Evolutionary conservation across 805 yeast species (phyloP), one percentile per base, ranked within the genome.

Genomic region (Saccharomycopsis selenospora): DNA sequence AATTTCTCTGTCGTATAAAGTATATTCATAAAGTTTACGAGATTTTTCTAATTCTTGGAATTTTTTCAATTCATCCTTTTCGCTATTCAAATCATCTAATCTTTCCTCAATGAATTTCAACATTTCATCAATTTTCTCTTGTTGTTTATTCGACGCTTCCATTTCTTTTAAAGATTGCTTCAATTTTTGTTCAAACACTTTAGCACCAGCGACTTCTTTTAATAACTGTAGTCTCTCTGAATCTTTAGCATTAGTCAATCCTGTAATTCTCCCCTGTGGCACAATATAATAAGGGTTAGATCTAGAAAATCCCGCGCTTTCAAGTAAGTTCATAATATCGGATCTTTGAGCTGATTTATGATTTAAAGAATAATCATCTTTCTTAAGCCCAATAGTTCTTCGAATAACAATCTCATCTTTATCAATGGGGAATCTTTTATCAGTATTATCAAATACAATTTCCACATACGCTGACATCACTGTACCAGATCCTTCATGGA

Each of bases 161-260:
- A 90, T 86, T 56, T 88, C 91, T 60, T 81, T 83, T 52, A 73
- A 67, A 1, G 96, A 85, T 49, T 89, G 95, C 50, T 74, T 76
- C 47, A 90, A 70, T 62, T 86, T 85, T 33, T 74, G 69, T 59
- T 93, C 98, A 66, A 91, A 93, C 2, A 90, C 85, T 51, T 80
- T 82, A 0, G 98, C 96, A 17, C 99, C 99, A 26, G 96, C 93
- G 28, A 91, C 96, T 59, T 89, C 96, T 56, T 91, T 89, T 56
- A 93, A 68, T 36, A 90, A 67, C 29, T 76, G 73, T 45, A 91
- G 70, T 52, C 97, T 76, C 60, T 90, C 96, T 2, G 76, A 60
- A 60, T 89, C 96, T 57, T 85, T 85, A 0, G 96, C 91, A 60
- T 88, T 88, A 0, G 98, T 91, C 51, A 93, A 70, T 0, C 85